Conservation (phyloP, 768 basidiomycete genomes). For the Phylloporus sp. region DNA sequence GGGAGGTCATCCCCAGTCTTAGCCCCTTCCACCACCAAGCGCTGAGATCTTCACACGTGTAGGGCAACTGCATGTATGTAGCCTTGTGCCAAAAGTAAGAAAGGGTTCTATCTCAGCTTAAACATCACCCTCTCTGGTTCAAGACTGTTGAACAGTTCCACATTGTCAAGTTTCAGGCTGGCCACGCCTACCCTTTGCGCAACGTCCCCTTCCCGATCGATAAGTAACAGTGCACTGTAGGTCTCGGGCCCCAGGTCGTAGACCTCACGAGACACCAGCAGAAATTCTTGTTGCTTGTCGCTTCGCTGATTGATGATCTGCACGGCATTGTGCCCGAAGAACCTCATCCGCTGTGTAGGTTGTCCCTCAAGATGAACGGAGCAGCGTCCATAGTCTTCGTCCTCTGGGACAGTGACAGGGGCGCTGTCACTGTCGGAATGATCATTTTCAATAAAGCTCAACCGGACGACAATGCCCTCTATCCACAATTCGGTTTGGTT, state of each 20-base stretch:
- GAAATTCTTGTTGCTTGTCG: neutral
- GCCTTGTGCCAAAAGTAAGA: too few relatives aligned
- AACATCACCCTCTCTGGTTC: neutral
- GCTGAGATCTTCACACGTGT: too few relatives aligned
- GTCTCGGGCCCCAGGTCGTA: neutral
- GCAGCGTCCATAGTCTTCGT: neutral
- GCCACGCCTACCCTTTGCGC: conserved; percentile 3
- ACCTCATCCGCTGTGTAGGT: neutral
- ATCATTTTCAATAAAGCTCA: neutral
- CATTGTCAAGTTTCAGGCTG: neutral
- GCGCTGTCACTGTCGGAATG: neutral
- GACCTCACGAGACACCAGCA: neutral
- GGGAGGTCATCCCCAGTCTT: too few relatives aligned
- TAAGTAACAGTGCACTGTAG: neutral
- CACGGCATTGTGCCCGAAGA: neutral
- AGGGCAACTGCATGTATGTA: too few relatives aligned
- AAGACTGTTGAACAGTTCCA: neutral
- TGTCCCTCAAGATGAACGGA: neutral
- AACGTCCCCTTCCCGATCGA: conserved; percentile 2
- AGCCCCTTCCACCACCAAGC: too few relatives aligned
- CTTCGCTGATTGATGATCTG: neutral
- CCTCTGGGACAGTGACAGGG: neutral
- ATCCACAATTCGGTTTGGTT: neutral
- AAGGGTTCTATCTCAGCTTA: neutral
- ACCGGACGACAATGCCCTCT: neutral